A percentile compares a stretch with the other conserved stretches of the same genome.
Conservation (phyloP, 2,329 filamentous ascomycete genomes). For the Ophiocordyceps camponoti-leonardi region DNA sequence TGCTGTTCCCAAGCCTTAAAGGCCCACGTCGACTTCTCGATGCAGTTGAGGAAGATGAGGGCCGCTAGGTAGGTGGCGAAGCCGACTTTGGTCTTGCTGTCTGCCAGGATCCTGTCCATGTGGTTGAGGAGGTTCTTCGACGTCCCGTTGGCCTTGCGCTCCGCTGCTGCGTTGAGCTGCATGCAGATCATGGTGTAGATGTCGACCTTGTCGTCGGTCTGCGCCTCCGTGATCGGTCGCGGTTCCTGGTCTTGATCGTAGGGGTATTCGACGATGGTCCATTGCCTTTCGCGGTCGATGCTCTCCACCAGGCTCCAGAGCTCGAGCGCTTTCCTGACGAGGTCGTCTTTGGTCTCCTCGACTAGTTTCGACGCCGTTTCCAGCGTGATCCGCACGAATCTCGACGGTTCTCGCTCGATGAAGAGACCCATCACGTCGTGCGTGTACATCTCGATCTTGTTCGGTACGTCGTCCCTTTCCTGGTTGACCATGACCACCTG, state of each 20-base stretch:
- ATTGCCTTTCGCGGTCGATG: conserved; percentile 45
- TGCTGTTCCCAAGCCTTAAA: conserved; percentile 53
- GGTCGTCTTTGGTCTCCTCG: conserved; percentile 30
- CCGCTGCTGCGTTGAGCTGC: conserved; percentile 46
- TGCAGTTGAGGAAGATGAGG: conserved; percentile 45
- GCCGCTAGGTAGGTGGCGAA: conserved; percentile 45
- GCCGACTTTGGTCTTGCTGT: conserved; percentile 40
- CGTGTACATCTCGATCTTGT: conserved; percentile 43
- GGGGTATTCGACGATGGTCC: conserved; percentile 35
- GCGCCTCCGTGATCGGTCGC: conserved; percentile 30
- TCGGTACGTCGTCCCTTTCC: conserved; percentile 41
- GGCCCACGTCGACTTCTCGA: conserved; percentile 52
- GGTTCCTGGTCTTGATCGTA: conserved; percentile 21
- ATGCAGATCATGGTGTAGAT: conserved; percentile 44
- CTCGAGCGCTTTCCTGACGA: conserved; percentile 41
- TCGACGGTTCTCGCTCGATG: conserved; percentile 40
- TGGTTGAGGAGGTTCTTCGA: conserved; percentile 40
- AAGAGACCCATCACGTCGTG: conserved; percentile 38
- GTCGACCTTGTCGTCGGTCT: conserved; percentile 31
- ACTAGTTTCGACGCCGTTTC: conserved; percentile 30
- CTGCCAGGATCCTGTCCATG: conserved; percentile 43
- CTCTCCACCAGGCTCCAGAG: conserved; percentile 50
- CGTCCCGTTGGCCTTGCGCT: conserved; percentile 43
- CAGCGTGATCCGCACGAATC: conserved; percentile 41
- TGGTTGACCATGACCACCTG: conserved; percentile 40